Evolutionary conservation across 1,284 basidiomycete genomes (phyloP), one percentile per base, ranked within the genome.

Genomic region (Tremellales sp.): DNA sequence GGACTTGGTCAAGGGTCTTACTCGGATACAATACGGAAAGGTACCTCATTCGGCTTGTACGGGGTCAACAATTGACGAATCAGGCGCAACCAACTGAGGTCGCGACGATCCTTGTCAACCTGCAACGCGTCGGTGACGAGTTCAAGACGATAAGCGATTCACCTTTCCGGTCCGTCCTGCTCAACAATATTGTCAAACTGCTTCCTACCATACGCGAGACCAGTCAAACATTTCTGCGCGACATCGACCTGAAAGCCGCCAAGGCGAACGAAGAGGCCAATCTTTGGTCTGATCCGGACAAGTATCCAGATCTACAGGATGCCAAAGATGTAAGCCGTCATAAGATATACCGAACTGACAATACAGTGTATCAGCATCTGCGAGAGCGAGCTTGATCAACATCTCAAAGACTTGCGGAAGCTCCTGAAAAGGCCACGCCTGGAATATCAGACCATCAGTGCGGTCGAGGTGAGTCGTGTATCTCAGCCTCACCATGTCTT

Each of bases 21-120:
- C 86, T 50, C 78, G 90, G 25, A 86, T 97, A 43, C 89, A 92
- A 62, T 94, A 96, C 62, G 86, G 87, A 43, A 87, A 91, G 73
- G 87, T 86, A 49, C 46, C 19, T 15, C 33, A 36, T 6, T 36
- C 6, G 33, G 74, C 15, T 10, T 23, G 17, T 4, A 27, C n/a
- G 25, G 12, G 15, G 2, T 24, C 25, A 22, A 37, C 17, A 29
- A 15, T 25, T n/a, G 23, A 21, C 11, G 5, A 15, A n/a, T 8
- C 56, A 89, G 85, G 89, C 88, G 49, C 86, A 85, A 0, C 88
- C 93, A 0, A 80, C 84, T 61, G 94, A 98, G 67, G 79, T 97
- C 4, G 82, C 84, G 0, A 76, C 82, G 4, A 77, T 97, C 15
- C 78, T 97, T 1, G 78, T 83, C 4, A 84, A 87, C 2, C 86